Base-by-base conservation (phyloP, 768 basidiomycete species). In the Podaxis sp. region DNA sequence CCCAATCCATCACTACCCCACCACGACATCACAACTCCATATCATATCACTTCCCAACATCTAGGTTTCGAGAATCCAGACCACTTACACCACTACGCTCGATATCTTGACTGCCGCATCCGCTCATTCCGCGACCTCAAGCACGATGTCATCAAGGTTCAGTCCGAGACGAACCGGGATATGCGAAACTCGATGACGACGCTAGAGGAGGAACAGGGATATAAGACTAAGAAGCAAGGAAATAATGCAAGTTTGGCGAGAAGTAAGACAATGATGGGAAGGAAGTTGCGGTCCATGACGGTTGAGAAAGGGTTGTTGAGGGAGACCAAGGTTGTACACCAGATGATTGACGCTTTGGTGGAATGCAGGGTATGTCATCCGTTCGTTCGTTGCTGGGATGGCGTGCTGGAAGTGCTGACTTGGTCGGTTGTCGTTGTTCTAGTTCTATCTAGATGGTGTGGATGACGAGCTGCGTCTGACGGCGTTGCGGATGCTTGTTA, bases 241-340 rank as follows among this genome's bases (percentile, higher is more conserved):
- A 68, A 70, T 73, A 61, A 61, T 44, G 26, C 77, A 36, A 72
- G 73, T 11, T 79, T 81, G 24, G 74, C 79, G 57, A 78, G 90
- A 66, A 90, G 88, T 74, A 93, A 90, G 75, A 93, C 90, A 0
- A 82, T 92, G 17, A 81, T 84, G 71, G 93, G 93, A 17, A 79
- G 94, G 67, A 95, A 97, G 70, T 76, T 99, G 67, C 82, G 96
- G 64, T 82, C 88, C 30, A 89, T 99, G 87, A 90, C 93, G 0
- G 96, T 99, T 24, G 97, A 99, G 74, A 98, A 98, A 73, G 97
- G 97, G 2, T 75, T 99, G 49, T 75, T 99, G 54, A 83, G 95
- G 64, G 97, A 99, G 76, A 96, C 95, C 1, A 92, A 88, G 74
- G 84, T 87, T 28, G 94, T 99, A 0, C 96, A 99, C 75, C 82